These are phyloP conservation scores for Cercospora berteroae DNA, from an alignment of 2,329 filamentous ascomycete species.

Conservation along the genomic window DNA sequence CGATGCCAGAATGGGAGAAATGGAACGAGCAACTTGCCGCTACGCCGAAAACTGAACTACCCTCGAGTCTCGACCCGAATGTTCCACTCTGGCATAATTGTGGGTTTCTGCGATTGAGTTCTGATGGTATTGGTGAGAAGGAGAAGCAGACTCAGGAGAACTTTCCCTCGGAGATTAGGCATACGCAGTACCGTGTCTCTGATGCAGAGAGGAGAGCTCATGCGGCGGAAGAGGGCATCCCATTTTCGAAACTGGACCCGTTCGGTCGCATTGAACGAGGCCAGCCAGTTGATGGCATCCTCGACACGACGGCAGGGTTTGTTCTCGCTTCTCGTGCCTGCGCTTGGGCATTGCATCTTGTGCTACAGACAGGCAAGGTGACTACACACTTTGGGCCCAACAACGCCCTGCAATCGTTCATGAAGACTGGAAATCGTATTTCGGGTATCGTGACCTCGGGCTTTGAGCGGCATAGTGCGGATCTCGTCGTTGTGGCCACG, in stretches of 20 bases:
- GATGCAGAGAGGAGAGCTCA: constrained; percentile 19
- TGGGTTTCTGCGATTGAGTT: constrained; percentile 28
- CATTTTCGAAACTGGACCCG: constrained; percentile 23
- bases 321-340: constrained; percentile 23
- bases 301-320: constrained; percentile 26
- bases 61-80: constrained; percentile 12
- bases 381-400: constrained; percentile 19
- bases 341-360: constrained; percentile 22
- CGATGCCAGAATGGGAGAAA: constrained; percentile 37
- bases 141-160: constrained; percentile 29
- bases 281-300: constrained; percentile 19
- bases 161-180: constrained; percentile 28
- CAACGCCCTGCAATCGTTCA: constrained; percentile 16
- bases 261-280: constrained; percentile 16
- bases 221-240: constrained; percentile 15
- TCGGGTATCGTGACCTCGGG: constrained; percentile 36
- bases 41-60: constrained; percentile 10
- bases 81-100: constrained; percentile 30
- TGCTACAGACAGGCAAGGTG: constrained; percentile 13
- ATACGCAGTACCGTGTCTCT: constrained; percentile 32
- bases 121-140: constrained; percentile 22
- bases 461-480: constrained; percentile 44
- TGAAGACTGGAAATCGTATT: constrained; percentile 15
- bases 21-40: constrained; percentile 30
- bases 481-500: constrained; percentile 29